Evolutionary conservation across 805 yeast genomes (phyloP).

Genomic region (Yarrowia sp.): DNA sequence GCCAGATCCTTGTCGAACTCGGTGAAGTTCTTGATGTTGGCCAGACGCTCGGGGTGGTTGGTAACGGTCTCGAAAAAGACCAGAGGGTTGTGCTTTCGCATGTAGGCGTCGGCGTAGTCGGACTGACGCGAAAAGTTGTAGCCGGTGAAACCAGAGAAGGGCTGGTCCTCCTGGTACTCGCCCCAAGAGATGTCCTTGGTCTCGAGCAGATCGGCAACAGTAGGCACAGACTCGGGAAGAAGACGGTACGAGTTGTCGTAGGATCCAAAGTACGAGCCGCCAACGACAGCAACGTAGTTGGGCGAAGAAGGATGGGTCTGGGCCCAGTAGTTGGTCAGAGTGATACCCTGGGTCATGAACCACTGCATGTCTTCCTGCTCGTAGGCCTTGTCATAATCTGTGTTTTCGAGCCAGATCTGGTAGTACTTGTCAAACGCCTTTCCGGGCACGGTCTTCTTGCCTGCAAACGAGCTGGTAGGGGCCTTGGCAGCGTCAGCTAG

Average conservation of each 20-base stretch:
- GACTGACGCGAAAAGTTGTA: conserved; percentile 46
- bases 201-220: conserved; percentile 49
- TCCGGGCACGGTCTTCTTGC: conserved; percentile 43
- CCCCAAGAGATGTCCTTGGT: conserved; percentile 49
- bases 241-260: conserved; percentile 45
- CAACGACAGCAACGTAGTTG: conserved; percentile 49
- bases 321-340: conserved; percentile 51
- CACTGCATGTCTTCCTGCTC: conserved; percentile 42
- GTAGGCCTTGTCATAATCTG: conserved; percentile 50
- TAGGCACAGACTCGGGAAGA: conserved; percentile 47
- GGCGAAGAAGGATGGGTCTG: conserved; percentile 54
- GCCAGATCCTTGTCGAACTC: conserved; percentile 44
- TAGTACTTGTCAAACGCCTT: conserved; percentile 42
- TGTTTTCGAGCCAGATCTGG: conserved; percentile 51
- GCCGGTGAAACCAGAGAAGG: conserved; percentile 52
- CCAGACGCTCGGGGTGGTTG: conserved; percentile 39
- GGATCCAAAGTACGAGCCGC: conserved; percentile 52
- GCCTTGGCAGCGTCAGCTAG: conserved; percentile 37
- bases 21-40: conserved; percentile 49
- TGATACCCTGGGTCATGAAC: conserved; percentile 45
- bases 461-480: conserved; percentile 32
- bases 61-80: conserved; percentile 44
- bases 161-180: conserved; percentile 52
- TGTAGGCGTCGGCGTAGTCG: conserved; percentile 46
- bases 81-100: conserved; percentile 54